phyloP scores from a whole-genome alignment of 176 grass and related monocot species.

The Dendrocalamus sinicus region DNA sequence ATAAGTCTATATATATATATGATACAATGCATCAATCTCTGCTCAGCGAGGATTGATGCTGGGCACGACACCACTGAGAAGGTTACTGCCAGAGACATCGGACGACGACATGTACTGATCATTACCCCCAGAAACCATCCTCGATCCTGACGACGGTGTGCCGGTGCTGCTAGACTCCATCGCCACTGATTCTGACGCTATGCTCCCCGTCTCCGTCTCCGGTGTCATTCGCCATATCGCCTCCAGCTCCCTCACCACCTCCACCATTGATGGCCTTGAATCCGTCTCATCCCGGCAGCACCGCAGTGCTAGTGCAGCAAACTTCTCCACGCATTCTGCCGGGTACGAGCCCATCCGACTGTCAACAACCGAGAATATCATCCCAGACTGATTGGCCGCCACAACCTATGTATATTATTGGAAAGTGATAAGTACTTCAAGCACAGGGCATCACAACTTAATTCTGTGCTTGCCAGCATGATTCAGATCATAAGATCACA shows the following conservation, averaged over 20 bases:
- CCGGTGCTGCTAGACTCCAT: constrained; percentile 19
- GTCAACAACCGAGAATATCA: constrained; percentile 58
- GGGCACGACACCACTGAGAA: constrained; percentile 74
- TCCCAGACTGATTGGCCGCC: constrained; percentile 55
- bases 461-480: not conserved
- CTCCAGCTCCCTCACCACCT: constrained; percentile 70
- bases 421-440: not conserved
- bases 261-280: constrained; percentile 61
- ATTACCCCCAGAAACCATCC: constrained; percentile 33
- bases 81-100: constrained; percentile 87
- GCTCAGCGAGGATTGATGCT: constrained; percentile 70
- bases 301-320: constrained; percentile 50
- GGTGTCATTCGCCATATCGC: constrained; percentile 61
- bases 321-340: constrained; percentile 63
- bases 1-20: not conserved
- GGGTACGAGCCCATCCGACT: constrained; percentile 62
- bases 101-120: constrained; percentile 71
- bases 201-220: constrained; percentile 30
- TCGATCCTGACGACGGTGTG: constrained; percentile 41
- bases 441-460: not conserved
- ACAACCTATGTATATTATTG: constrained; percentile 46
- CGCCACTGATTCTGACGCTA: constrained; percentile 36
- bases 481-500: not conserved
- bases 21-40: not conserved
- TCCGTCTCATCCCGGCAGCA: constrained; percentile 72